Percentiles rank a stretch among this genome's conserved stretches.
phyloP scores from a whole-genome alignment of 495 filamentous ascomycete species.

The Symbiotaphrina buchneri region DNA sequence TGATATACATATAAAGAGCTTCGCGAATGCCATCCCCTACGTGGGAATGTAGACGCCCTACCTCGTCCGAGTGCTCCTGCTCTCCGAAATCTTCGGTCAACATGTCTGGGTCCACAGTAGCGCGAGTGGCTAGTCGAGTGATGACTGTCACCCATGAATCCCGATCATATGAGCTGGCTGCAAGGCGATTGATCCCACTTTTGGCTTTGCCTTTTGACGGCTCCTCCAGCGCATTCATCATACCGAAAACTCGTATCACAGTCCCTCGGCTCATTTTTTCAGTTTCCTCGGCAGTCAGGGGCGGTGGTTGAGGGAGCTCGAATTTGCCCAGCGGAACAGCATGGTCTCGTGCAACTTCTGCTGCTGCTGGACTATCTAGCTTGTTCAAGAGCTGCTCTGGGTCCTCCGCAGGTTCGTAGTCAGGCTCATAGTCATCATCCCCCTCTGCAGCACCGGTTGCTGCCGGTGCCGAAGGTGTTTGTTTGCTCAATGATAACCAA shows the following conservation, averaged over 20 bases:
- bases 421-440: conserved; percentile 75
- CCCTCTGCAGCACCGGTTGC: conserved; percentile 44
- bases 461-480: conserved; percentile 21
- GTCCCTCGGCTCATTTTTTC: conserved; percentile 42
- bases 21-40: conserved; percentile 55
- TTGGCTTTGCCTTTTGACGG: conserved; percentile 24
- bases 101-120: conserved; percentile 41
- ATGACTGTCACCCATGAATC: conserved; percentile 84
- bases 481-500: too few species aligned
- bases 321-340: conserved; percentile 41
- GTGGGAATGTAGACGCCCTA: too few species aligned
- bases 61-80: neutral
- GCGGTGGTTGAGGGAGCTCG: conserved; percentile 50
- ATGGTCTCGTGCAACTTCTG: conserved; percentile 18
- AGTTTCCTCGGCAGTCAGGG: conserved; percentile 42
- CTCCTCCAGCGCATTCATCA: conserved; percentile 47
- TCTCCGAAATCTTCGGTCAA: too few species aligned
- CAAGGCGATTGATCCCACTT: conserved; percentile 58
- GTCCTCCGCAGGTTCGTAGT: conserved; percentile 52
- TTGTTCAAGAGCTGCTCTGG: conserved; percentile 50
- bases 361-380: conserved; percentile 37
- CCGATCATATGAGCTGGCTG: conserved; percentile 64
- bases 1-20: conserved; percentile 54
- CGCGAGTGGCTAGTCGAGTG: conserved; percentile 64
- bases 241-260: conserved; percentile 52